phyloP scores from a whole-genome alignment of 2,329 filamentous ascomycete genomes.

The Atkinsonella texensis region DNA sequence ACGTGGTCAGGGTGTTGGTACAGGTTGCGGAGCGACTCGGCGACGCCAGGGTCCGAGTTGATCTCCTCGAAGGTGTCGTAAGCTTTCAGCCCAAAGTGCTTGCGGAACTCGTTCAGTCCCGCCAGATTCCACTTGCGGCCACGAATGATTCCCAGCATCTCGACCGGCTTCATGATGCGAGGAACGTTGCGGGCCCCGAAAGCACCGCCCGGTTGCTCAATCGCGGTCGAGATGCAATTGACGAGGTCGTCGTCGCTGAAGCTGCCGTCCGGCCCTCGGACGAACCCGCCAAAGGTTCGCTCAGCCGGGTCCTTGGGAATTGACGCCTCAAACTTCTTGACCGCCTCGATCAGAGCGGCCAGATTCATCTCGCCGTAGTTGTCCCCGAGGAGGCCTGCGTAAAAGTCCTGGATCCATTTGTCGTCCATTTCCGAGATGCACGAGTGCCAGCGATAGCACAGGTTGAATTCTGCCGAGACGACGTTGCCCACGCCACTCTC shows the following conservation, averaged over 20 bases:
- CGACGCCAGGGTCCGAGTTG: constrained; percentile 62
- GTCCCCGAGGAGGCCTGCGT: constrained; percentile 43
- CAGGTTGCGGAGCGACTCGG: constrained; percentile 51
- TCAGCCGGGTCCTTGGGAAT: constrained; percentile 56
- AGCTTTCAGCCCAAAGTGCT: constrained; percentile 65
- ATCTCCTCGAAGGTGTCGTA: constrained; percentile 75
- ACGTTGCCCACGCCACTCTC: constrained; percentile 68
- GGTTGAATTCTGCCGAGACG: constrained; percentile 79
- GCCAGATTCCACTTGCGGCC: constrained; percentile 66
- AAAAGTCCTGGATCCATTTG: constrained; percentile 64
- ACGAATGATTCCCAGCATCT: constrained; percentile 71
- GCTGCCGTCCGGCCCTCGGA: constrained; percentile 53
- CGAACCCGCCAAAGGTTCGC: constrained; percentile 54
- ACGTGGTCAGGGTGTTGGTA: constrained; percentile 72
- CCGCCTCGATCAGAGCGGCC: constrained; percentile 47
- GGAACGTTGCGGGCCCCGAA: constrained; percentile 68
- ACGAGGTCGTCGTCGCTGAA: constrained; percentile 69
- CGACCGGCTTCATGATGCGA: constrained; percentile 58
- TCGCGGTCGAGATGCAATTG: constrained; percentile 51
- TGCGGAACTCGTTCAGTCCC: constrained; percentile 73
- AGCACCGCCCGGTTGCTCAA: constrained; percentile 65
- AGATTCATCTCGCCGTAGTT: constrained; percentile 45
- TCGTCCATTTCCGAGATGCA: constrained; percentile 62
- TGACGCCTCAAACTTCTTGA: constrained; percentile 48
- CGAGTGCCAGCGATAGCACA: constrained; percentile 81